These are phyloP conservation scores for Eudorina sp. DNA, from an alignment of 139 green algal genomes.

Conservation along the genomic window DNA sequence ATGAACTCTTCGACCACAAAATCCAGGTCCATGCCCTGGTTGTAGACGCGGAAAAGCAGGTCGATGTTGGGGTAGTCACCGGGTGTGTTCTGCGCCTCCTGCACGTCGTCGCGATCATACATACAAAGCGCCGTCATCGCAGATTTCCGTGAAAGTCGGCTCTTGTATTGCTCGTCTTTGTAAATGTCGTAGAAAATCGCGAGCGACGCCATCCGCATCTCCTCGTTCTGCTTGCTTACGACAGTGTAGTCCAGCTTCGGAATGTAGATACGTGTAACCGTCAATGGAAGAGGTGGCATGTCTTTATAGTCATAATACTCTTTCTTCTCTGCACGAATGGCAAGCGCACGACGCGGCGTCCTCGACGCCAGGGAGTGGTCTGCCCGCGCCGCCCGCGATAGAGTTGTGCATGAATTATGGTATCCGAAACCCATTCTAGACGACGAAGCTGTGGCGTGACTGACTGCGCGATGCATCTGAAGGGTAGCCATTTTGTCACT, in stretches of 20 bases:
- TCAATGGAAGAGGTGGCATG: constrained; percentile 70
- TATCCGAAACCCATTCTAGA: not conserved
- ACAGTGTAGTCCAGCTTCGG: constrained; percentile 68
- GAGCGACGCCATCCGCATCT: constrained; percentile 61
- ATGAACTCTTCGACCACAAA: constrained; percentile 67
- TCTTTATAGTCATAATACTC: constrained; percentile 77
- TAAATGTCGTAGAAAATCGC: constrained; percentile 78
- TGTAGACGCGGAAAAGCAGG: constrained; percentile 69
- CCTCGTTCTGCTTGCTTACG: constrained; percentile 53
- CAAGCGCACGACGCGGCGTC: not conserved
- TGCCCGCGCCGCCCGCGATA: not conserved
- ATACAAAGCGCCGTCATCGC: constrained; percentile 75
- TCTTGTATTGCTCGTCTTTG: constrained; percentile 73
- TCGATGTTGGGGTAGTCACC: constrained; percentile 75
- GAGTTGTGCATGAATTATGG: not conserved
- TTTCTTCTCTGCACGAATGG: constrained; percentile 36
- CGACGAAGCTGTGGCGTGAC: not conserved
- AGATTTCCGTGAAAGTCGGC: constrained; percentile 54
- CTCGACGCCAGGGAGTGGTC: not conserved
- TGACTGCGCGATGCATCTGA: not conserved
- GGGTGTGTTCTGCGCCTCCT: constrained; percentile 47
- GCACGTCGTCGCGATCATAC: constrained; percentile 73
- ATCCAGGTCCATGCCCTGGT: constrained; percentile 63
- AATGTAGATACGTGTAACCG: constrained; percentile 61
- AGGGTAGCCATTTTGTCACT: not conserved